Evolutionary conservation across 2,329 filamentous ascomycete genomes (phyloP).

Genomic region (Hymenoscyphus linearis): DNA sequence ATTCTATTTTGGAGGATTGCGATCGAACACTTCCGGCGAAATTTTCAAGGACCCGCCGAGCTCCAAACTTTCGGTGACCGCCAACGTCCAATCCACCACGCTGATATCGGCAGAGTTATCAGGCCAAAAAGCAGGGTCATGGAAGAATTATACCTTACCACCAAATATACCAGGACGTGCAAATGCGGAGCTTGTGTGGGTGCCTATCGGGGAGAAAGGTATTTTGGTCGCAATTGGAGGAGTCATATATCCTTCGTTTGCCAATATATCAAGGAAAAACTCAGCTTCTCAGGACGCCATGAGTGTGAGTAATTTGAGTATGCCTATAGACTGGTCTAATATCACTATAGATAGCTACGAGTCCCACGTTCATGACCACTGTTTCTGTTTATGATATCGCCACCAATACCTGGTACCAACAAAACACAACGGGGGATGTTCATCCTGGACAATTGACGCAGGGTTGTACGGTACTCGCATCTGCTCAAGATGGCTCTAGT

Average conservation of each 20-base stretch:
- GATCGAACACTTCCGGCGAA: constrained; percentile 43
- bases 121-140: constrained; percentile 43
- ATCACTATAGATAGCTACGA: constrained; percentile 48
- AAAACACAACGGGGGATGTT: constrained; percentile 57
- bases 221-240: constrained; percentile 75
- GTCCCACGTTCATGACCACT: constrained; percentile 63
- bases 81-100: constrained; percentile 42
- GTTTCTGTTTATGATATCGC: constrained; percentile 73
- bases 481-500: constrained; percentile 65
- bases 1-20: constrained; percentile 66
- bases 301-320: constrained; percentile 34
- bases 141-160: constrained; percentile 53
- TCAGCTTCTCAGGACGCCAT: constrained; percentile 33
- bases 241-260: constrained; percentile 55
- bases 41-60: constrained; percentile 36
- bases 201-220: constrained; percentile 71
- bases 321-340: constrained; percentile 20
- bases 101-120: constrained; percentile 59
- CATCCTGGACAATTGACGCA: constrained; percentile 60
- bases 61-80: constrained; percentile 19
- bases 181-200: constrained; percentile 63
- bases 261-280: constrained; percentile 11
- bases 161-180: constrained; percentile 47
- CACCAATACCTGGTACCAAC: constrained; percentile 65
- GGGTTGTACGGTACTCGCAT: constrained; percentile 64